Percentiles rank a stretch among this genome's conserved stretches.
Conservation (phyloP, 73 alveolate genomes). For the Paramecium sexaurelia region DNA sequence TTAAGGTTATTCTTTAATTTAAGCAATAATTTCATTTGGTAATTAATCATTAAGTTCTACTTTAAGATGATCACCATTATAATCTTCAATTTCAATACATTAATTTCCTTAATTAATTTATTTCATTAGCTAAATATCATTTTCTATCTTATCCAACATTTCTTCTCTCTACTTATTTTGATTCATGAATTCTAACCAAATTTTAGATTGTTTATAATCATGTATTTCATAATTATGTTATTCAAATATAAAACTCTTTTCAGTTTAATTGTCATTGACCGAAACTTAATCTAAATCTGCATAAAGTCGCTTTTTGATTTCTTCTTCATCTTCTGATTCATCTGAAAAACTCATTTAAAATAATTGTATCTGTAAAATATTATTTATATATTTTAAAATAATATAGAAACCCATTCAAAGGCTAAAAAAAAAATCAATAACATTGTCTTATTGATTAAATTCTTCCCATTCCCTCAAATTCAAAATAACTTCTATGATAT, state of each 20-base stretch:
- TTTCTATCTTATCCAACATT: slow-evolving; percentile 24
- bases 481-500: too few relatives aligned
- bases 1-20: slow-evolving; percentile 24
- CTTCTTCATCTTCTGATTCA: slow-evolving; percentile 13
- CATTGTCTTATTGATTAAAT: too few relatives aligned
- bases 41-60: not conserved
- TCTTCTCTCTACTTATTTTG: slow-evolving; percentile 26
- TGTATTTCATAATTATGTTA: not conserved
- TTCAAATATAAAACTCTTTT: not conserved
- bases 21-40: not conserved
- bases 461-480: too few relatives aligned
- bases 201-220: slow-evolving; percentile 5
- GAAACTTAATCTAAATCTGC: slow-evolving; percentile 23
- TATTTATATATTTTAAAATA: not conserved
- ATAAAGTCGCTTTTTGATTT: not conserved
- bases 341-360: slow-evolving; percentile 18
- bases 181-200: slow-evolving; percentile 28
- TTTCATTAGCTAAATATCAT: not conserved
- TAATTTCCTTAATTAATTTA: not conserved
- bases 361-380: not conserved
- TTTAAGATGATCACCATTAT: not conserved
- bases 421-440: not conserved
- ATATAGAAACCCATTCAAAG: not conserved
- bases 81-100: slow-evolving; percentile 20
- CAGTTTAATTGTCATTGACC: not conserved